These are phyloP conservation scores for Fomitopsis pulvina DNA, from an alignment of 768 basidiomycete species.

Conservation along the genomic window DNA sequence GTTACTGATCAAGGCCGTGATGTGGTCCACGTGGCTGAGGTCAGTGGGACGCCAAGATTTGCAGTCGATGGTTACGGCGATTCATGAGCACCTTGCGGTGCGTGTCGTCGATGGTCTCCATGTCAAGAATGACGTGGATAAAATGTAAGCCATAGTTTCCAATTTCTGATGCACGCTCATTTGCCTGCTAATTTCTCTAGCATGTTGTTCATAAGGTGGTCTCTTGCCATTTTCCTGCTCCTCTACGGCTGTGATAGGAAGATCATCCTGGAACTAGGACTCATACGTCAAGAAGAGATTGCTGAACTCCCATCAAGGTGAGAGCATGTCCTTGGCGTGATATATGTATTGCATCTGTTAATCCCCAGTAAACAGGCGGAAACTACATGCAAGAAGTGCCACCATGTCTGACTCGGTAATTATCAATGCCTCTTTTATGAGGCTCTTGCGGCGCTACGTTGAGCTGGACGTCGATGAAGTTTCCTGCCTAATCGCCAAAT, in stretches of 20 bases:
- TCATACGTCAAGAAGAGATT: constrained; percentile 45
- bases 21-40: constrained; percentile 56
- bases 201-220: constrained; percentile 51
- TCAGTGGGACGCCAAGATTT: constrained; percentile 54
- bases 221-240: constrained; percentile 53
- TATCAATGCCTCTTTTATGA: constrained; percentile 50
- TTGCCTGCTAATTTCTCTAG: constrained; percentile 24
- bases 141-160: constrained; percentile 30
- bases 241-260: constrained; percentile 60
- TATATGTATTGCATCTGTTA: not conserved
- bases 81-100: constrained; percentile 39
- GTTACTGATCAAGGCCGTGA: constrained; percentile 45
- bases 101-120: constrained; percentile 34
- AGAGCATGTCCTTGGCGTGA: constrained; percentile 13
- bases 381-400: constrained; percentile 34
- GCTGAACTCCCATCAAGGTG: constrained; percentile 52
- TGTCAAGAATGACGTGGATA: constrained; percentile 20
- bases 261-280: constrained; percentile 34
- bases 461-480: constrained; percentile 42
- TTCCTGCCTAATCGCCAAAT: constrained; percentile 50
- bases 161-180: not conserved
- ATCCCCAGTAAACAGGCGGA: constrained; percentile 34
- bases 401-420: constrained; percentile 51
- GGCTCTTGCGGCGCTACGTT: constrained; percentile 46
- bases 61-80: constrained; percentile 39